Evolutionary conservation across 2,329 filamentous ascomycete genomes (phyloP).

Genomic region (Grosmannia clavigera): DNA sequence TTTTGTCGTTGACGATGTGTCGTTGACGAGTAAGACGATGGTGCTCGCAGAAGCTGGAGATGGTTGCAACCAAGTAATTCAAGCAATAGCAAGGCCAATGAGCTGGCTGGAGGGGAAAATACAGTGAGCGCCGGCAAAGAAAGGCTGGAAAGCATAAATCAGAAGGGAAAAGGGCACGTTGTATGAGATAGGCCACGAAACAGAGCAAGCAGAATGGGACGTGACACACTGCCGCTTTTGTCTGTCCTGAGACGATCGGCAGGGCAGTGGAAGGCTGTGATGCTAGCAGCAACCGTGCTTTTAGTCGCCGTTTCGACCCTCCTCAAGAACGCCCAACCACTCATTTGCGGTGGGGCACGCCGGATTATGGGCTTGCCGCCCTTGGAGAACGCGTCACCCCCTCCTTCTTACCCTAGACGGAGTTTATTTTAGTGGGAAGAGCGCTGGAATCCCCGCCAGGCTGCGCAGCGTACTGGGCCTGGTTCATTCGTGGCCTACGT

Average conservation of each 20-base stretch:
- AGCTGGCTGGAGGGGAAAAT: neutral
- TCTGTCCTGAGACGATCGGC: neutral
- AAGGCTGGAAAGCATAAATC: neutral
- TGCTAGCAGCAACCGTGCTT: neutral
- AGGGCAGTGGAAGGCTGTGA: neutral
- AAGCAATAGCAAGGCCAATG: neutral
- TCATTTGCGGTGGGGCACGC: neutral
- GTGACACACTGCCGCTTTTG: neutral
- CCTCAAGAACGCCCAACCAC: neutral
- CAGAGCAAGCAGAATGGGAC: neutral
- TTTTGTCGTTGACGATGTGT: neutral
- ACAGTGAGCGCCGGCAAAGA: neutral
- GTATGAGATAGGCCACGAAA: neutral
- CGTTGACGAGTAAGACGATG: neutral
- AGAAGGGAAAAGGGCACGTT: neutral
- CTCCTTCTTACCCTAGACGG: no score
- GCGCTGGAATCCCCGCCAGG: neutral
- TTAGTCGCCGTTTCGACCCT: neutral
- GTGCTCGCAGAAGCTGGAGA: no score
- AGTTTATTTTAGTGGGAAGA: neutral
- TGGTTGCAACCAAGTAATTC: neutral
- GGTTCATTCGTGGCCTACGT: neutral
- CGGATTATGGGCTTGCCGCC: neutral
- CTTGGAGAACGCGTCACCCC: slow-evolving; percentile 1
- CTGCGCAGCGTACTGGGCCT: neutral